phyloP scores from a whole-genome alignment of 2,329 filamentous ascomycete genomes.

The Fusarium sp. region DNA sequence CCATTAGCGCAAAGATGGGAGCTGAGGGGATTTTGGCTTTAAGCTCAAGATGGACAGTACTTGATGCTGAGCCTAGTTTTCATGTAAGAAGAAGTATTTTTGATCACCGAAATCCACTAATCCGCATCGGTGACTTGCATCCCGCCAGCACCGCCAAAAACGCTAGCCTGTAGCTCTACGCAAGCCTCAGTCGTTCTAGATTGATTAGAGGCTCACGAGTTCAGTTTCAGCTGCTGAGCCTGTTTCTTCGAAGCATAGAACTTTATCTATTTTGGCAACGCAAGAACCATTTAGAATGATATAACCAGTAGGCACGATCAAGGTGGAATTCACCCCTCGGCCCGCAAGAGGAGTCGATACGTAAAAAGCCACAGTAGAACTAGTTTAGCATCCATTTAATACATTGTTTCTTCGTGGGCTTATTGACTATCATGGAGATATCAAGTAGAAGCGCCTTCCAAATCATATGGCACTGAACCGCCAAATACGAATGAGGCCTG shows the following conservation, averaged over 20 bases:
- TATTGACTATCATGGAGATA: too few relatives aligned
- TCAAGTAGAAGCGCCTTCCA: accelerated
- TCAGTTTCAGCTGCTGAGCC: neutral
- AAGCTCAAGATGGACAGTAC: neutral
- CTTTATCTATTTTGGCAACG: neutral
- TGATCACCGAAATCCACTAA: accelerated
- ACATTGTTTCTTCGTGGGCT: accelerated
- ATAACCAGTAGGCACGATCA: accelerated
- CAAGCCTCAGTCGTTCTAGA: neutral
- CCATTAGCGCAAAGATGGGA: neutral
- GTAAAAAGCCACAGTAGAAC: accelerated
- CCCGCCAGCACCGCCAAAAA: neutral
- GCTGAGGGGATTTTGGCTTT: neutral
- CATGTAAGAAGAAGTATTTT: neutral
- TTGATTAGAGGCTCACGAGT: neutral
- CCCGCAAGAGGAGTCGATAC: neutral
- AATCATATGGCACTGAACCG: too few relatives aligned
- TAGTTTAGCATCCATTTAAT: too few relatives aligned
- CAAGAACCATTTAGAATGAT: too few relatives aligned
- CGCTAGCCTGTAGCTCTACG: neutral
- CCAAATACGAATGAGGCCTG: too few relatives aligned
- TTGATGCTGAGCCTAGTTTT: accelerated
- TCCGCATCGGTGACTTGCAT: neutral
- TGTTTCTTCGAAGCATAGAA: too few relatives aligned
- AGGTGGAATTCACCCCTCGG: neutral